phyloP scores from a whole-genome alignment of 163 green algal species.

The Volvox carteri region DNA sequence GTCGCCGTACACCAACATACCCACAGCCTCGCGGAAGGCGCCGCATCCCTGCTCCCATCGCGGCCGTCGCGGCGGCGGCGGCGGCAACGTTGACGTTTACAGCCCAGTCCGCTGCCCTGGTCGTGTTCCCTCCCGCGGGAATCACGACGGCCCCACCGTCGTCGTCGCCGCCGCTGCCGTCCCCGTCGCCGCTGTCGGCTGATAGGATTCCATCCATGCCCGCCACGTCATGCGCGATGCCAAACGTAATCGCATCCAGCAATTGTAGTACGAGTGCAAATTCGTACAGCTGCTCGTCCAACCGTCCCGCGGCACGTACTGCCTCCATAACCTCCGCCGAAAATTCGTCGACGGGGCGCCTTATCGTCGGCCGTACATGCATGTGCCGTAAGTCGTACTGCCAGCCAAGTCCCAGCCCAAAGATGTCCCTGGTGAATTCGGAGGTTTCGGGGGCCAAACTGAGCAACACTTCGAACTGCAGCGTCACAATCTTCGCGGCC shows the following conservation, averaged over 20 bases:
- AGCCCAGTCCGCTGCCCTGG: background rate
- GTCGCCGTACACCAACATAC: conserved; percentile 3
- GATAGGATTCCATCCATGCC: background rate
- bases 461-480: conserved; percentile 56
- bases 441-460: background rate
- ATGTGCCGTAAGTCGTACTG: conserved; percentile 37
- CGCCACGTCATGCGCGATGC: conserved; percentile 27
- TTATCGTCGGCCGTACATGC: conserved; percentile 24
- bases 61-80: background rate
- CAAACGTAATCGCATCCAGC: conserved; percentile 45
- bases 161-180: background rate
- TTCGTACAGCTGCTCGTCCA: conserved; percentile 36
- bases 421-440: conserved; percentile 47
- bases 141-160: background rate
- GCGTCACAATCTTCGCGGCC: conserved; percentile 39
- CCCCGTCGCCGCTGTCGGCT: background rate
- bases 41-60: background rate
- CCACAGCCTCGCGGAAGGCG: background rate
- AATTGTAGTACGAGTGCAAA: conserved; percentile 47
- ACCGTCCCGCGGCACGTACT: background rate
- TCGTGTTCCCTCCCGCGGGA: no score
- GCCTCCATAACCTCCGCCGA: conserved; percentile 6
- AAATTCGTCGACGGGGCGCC: background rate
- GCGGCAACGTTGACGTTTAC: background rate
- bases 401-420: conserved; percentile 51